Percentiles rank a stretch among this genome's conserved stretches.
Conservation (phyloP, 2,329 filamentous ascomycete species). For the Calonectria pauciramosa region DNA sequence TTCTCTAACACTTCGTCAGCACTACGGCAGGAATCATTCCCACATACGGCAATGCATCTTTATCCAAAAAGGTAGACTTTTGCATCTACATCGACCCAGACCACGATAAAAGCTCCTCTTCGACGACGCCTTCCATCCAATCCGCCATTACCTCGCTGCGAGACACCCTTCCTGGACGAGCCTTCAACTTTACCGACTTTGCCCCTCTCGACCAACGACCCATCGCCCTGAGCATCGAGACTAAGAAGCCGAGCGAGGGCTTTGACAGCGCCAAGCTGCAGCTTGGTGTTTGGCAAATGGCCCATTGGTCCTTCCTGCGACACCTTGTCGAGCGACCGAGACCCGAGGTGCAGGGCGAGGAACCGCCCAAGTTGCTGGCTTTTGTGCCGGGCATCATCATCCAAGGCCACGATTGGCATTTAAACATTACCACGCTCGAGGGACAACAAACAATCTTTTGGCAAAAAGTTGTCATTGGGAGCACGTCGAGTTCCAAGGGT, state of each 20-base stretch:
- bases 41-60: not conserved
- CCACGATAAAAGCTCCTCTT: not conserved
- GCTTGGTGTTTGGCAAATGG: conserved; percentile 22
- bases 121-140: not conserved
- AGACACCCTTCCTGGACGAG: not conserved
- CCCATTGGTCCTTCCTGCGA: conserved; percentile 14
- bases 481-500: conserved; percentile 10
- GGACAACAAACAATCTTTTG: conserved; percentile 14
- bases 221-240: conserved; percentile 21
- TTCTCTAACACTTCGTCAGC: not conserved
- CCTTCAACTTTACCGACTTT: conserved; percentile 18
- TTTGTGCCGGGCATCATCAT: conserved; percentile 22
- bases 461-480: conserved; percentile 13
- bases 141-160: not conserved
- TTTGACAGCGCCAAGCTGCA: conserved; percentile 20
- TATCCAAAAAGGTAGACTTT: conserved; percentile 24
- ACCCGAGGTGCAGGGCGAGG: not conserved
- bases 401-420: conserved; percentile 18
- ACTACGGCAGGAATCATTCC: conserved; percentile 7
- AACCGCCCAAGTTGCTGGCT: not conserved
- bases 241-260: conserved; percentile 18
- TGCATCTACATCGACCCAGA: conserved; percentile 20
- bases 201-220: not conserved
- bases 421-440: conserved; percentile 18
- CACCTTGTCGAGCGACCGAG: not conserved